Evolutionary conservation across 495 filamentous ascomycete genomes (phyloP), one percentile per base, ranked within the genome.

Genomic region (Hypoxylon perforatum): DNA sequence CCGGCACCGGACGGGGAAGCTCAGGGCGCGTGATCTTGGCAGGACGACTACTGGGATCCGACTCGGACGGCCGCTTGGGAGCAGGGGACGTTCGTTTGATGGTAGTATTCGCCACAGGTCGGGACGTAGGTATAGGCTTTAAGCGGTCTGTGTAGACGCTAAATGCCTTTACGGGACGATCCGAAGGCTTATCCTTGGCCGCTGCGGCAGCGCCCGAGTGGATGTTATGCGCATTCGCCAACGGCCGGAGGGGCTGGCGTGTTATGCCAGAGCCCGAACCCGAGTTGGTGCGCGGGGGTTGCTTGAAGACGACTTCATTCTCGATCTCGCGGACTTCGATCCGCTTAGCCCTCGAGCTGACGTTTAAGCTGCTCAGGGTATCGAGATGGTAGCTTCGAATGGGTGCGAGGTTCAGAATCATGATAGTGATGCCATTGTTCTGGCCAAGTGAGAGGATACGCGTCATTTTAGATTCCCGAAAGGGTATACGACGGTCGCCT

Each of bases 381-480:
- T 99, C 95, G 47, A 97, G 81, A 66, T 99, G 95, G 69, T 96
- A 98, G 58, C 89, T 92, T 65, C 87, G 88, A 49, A 91, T 82
- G 5, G 91, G 93, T 0, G 95, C 94, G 0, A 98, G 85, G 72
- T 97, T 99, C 36, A 99, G 82, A 57, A 99, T 95, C 95, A 99
- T 99, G 57, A 98, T 83, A 0, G 94, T 97, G 42, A 97, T 83
- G 11, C 95, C 94, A 64, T 97, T 93, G 75, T 98, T 98, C 77
- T 99, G 95, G 0, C 95, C 95, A 10, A 97, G 80, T 0, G 90
- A 94, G 25, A 99, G 75, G 30, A 99, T 97, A 35, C 95, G 84
- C 3, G 95, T 99, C 95, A 98, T 97, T 81, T 98, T 99, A 21
- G 89, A 92, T 75, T 99, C 95, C 54, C 93, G 86, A 73, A 96